phyloP scores from a whole-genome alignment of 2,329 filamentous ascomycete species.

The Colletotrichum agaves region DNA sequence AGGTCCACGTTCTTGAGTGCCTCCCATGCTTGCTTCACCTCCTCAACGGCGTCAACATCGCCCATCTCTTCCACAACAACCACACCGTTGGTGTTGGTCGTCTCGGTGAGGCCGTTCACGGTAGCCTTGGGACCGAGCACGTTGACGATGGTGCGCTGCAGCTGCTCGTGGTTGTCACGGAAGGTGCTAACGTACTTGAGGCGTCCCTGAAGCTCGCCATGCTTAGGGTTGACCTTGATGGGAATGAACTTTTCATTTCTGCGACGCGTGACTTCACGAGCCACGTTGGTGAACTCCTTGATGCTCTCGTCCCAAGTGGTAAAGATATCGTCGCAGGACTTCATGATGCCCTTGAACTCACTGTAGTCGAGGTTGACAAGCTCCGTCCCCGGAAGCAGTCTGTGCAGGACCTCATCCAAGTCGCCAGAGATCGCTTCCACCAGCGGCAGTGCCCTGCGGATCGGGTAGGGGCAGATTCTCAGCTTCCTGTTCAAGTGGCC shows the following conservation, averaged over 20 bases:
- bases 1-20: constrained; percentile 95
- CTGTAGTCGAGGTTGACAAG: constrained; percentile 92
- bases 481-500: constrained; percentile 97
- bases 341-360: constrained; percentile 89
- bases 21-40: constrained; percentile 94
- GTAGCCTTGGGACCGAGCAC: constrained; percentile 84
- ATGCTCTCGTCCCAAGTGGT: constrained; percentile 93
- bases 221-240: constrained; percentile 92
- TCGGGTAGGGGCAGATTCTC: constrained; percentile 94
- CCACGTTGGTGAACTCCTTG: constrained; percentile 98
- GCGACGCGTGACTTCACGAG: constrained; percentile 91
- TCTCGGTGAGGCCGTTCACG: constrained; percentile 64
- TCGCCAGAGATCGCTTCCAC: constrained; percentile 97
- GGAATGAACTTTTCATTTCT: constrained; percentile 98
- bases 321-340: constrained; percentile 86
- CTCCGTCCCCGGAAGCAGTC: constrained; percentile 84
- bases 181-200: constrained; percentile 96
- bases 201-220: constrained; percentile 88
- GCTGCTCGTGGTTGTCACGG: constrained; percentile 95
- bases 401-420: constrained; percentile 86
- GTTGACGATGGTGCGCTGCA: constrained; percentile 95
- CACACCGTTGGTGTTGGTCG: constrained; percentile 65
- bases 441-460: constrained; percentile 89
- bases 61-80: constrained; percentile 93
- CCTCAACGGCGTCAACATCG: constrained; percentile 95